Percentiles rank a stretch among this genome's conserved stretches.
Conservation (phyloP, 2,329 filamentous ascomycete species). For the Phaeosphaeria sp. region DNA sequence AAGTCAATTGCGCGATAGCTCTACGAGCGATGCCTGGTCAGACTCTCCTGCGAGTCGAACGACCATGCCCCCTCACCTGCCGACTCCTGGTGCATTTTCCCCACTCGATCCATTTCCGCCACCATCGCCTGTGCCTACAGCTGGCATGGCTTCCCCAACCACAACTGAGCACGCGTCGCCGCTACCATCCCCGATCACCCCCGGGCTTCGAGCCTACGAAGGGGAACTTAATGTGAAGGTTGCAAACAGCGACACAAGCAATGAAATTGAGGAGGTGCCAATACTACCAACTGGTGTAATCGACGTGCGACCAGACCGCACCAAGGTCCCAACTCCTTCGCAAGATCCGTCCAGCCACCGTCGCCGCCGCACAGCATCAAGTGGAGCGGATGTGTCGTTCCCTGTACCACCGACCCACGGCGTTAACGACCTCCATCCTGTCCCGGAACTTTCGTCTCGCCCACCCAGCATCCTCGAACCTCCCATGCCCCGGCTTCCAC, state of each 20-base stretch:
- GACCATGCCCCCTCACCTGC: conserved; percentile 26
- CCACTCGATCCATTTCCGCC: conserved; percentile 41
- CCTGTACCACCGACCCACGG: conserved; percentile 19
- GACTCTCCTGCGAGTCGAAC: conserved; percentile 21
- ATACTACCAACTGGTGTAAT: conserved; percentile 32
- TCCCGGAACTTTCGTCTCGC: conserved; percentile 32
- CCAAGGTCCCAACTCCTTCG: conserved; percentile 26
- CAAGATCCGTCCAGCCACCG: conserved; percentile 18
- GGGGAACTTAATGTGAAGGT: conserved; percentile 43
- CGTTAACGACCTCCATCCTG: conserved; percentile 23
- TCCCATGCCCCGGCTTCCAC: conserved; percentile 14
- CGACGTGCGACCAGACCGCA: conserved; percentile 27
- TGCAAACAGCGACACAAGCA: conserved; percentile 43
- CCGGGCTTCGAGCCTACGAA: conserved; percentile 35
- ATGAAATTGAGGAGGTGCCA: conserved; percentile 37
- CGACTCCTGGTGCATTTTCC: conserved; percentile 36
- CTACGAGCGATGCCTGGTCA: conserved; percentile 32
- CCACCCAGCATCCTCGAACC: conserved; percentile 31
- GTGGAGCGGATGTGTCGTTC: conserved; percentile 37
- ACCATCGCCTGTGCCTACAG: conserved; percentile 30
- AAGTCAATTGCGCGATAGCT: conserved; percentile 37
- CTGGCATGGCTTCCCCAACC: conserved; percentile 36
- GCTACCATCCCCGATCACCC: conserved; percentile 46
- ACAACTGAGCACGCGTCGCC: conserved; percentile 40
- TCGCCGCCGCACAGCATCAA: conserved; percentile 45